Base-by-base conservation (phyloP, 139 green algal species). In the Ostreobium quekettii region DNA sequence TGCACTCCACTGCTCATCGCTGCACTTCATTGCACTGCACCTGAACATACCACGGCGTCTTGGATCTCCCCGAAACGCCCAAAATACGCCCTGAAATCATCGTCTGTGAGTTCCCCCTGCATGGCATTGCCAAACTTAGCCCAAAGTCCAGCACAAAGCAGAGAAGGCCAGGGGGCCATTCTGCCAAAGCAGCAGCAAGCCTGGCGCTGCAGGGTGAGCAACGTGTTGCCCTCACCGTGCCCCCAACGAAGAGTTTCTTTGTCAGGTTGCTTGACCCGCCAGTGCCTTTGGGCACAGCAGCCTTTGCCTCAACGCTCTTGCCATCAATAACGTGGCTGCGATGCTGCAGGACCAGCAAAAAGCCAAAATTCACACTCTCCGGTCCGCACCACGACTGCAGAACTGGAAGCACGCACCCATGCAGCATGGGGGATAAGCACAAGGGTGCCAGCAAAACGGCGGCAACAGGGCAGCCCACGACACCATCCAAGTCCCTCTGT, bases 201-300 rank as follows among this genome's bases (percentile, higher is more conserved):
- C 4, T 53, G 31, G 33, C 36, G 32, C 37, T 8, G 5, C 11
- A 5, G 2, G n/a, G 5, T 38, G 5, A 35, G 5, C 57, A 36
- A 26, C 19, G 3, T 37, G 48, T 66, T 36, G 5, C 6, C 35
- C 78, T 71, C 67, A 85, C 79, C 24, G 83, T 86, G 59, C 86
- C 86, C 19, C 82, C 84, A 49, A 92, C 74, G 73, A 92, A 92
- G 72, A 89, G 74, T 71, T 87, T 89, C 73, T 72, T 81, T 22
- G 79, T 79, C 1, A 81, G 70, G 7, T 62, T 67, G 47, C 60
- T 70, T 36, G 67, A 48, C 31, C 64, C 73, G 47, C 47, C 58
- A 58, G 67, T 62, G 30, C 73, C 79, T 48, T 81, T 83, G 15
- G 83, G 83, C n/a, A 92, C 80, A 26, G 86, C 86, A 8, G 74